Evolutionary conservation across 495 filamentous ascomycete species (phyloP), one percentile per base, ranked within the genome.

Genomic region (Lindgomyces ingoldianus): DNA sequence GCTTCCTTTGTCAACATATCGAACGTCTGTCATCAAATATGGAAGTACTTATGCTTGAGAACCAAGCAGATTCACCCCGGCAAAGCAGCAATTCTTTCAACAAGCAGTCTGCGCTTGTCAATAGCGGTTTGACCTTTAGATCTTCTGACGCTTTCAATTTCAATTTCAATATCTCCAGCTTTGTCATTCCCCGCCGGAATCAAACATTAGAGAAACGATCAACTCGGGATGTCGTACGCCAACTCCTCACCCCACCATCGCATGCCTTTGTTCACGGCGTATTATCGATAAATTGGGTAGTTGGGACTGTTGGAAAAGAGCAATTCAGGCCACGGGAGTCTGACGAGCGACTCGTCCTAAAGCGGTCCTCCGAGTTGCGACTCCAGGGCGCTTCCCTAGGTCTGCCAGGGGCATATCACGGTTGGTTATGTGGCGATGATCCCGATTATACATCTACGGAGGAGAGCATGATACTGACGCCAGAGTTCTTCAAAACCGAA

Each of bases 371-470:
- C 4, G 45, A 25, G 54, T 19, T 64, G 1, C n/a, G 62, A n/a
- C 12, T 3, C 1, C 6, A 26, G 2, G 62, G 62, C 4, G 12
- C 6, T 18, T 10, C 33, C 33, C 9, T 42, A 6, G 62, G 62
- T 10, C 9, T 64, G 11, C 52, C 53, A 19, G 44, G 21, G 10
- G 52, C 46, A 10, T 52, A 12, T 16, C 57, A 9, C 4, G 46
- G 22, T 1, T 64, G 52, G 52, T 45, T 64, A 10, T 64, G 53
- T 33, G 62, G 62, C 0, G 53, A 64, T 46, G 54, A 58, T 25
- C 16, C 27, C 6, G 30, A 51, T 11, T 11, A 18, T 4, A 47
- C 29, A 18, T 41, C 52, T 10, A 27, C 53, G 3, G 62, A 57
- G 27, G 52, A 50, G 6, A 53, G 62, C 1, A 29, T 64, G 8